These are phyloP conservation scores for Pinus taeda DNA, from an alignment of 75 land plant species.

Conservation along the genomic window DNA sequence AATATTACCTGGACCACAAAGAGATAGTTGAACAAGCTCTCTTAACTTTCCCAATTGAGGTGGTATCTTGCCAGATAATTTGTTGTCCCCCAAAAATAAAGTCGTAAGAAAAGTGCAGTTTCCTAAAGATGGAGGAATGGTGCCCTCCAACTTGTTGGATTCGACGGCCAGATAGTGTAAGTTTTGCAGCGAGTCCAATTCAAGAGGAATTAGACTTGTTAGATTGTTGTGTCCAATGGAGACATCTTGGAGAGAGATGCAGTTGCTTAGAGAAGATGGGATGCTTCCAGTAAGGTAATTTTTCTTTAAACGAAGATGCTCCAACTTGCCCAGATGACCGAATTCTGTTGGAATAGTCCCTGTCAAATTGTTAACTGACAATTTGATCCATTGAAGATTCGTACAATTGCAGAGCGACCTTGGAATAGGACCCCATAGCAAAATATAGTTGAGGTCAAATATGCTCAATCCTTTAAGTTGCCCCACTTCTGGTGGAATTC, in stretches of 20 bases:
- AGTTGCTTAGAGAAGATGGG: background rate
- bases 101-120: background rate
- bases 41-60: too few species aligned
- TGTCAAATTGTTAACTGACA: background rate
- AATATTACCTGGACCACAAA: too few species aligned
- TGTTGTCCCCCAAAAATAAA: background rate
- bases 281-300: background rate
- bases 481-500: too few species aligned
- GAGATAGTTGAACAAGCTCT: too few species aligned
- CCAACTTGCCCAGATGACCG: background rate
- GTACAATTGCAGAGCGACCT: background rate
- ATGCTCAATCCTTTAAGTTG: too few species aligned
- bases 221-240: too few species aligned
- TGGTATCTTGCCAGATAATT: background rate
- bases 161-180: constrained; percentile 15
- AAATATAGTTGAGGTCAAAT: too few species aligned
- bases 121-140: background rate
- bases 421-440: too few species aligned
- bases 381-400: background rate
- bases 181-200: background rate
- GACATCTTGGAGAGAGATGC: too few species aligned
- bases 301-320: background rate
- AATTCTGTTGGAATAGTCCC: background rate
- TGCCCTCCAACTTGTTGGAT: constrained; percentile 26
- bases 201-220: too few species aligned